phyloP scores from a whole-genome alignment of 2,329 filamentous ascomycete species.

The Rutstroemia sp. region DNA sequence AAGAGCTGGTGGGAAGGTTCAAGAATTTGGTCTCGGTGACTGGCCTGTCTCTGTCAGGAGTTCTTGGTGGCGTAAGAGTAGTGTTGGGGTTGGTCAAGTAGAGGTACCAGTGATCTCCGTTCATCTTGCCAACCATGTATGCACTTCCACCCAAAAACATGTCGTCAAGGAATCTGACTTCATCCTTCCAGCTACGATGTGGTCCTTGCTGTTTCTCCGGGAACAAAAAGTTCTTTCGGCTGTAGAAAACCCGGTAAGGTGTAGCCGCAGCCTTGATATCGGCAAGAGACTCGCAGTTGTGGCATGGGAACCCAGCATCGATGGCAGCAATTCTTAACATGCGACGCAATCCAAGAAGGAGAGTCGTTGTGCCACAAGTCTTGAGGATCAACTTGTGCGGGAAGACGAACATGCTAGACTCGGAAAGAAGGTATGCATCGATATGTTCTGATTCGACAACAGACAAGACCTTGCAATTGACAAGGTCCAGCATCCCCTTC shows the following conservation, averaged over 20 bases:
- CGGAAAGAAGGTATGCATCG: slow-evolving; percentile 92
- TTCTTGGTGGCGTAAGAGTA: slow-evolving; percentile 72
- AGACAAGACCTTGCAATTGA: slow-evolving; percentile 97
- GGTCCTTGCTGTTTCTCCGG: slow-evolving; percentile 90
- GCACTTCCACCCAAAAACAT: slow-evolving; percentile 90
- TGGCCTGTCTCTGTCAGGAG: slow-evolving; percentile 51
- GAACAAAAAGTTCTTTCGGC: slow-evolving; percentile 96
- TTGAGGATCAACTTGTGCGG: slow-evolving; percentile 99
- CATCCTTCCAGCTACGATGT: slow-evolving; percentile 95
- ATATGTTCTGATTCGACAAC: slow-evolving; percentile 89
- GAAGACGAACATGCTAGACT: slow-evolving; percentile 99
- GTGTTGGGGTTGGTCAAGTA: slow-evolving; percentile 88
- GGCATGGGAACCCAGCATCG: slow-evolving; percentile 81
- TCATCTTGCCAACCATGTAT: slow-evolving; percentile 99
- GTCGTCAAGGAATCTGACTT: slow-evolving; percentile 86
- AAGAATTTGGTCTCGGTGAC: slow-evolving; percentile 28
- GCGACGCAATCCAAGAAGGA: slow-evolving; percentile 81
- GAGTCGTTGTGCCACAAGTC: slow-evolving; percentile 94
- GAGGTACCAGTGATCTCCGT: slow-evolving; percentile 97
- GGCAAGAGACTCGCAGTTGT: slow-evolving; percentile 57
- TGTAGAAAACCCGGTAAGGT: slow-evolving; percentile 96
- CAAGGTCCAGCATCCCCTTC: slow-evolving; percentile 95
- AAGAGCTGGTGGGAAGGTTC: slow-evolving; percentile 31
- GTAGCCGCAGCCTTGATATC: slow-evolving; percentile 71
- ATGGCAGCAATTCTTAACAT: slow-evolving; percentile 87